Evolutionary conservation across 2,329 filamentous ascomycete genomes (phyloP).

Genomic region (Apiospora hydei): DNA sequence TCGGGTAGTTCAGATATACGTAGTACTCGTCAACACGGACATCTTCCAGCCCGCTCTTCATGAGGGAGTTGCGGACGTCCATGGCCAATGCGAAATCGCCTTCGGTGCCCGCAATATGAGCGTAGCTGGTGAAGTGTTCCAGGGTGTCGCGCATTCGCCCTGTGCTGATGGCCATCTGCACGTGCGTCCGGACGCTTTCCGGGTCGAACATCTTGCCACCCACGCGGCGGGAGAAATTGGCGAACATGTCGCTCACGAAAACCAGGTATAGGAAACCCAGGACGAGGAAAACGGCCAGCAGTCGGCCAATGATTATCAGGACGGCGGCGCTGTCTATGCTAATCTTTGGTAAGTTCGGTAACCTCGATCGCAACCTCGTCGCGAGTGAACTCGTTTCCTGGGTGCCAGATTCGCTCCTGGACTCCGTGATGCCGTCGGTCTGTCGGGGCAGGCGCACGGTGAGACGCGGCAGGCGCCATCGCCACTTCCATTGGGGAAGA

Average conservation of each 20-base stretch:
- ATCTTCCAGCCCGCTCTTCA: slow-evolving; percentile 74
- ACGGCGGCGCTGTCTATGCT: slow-evolving; percentile 53
- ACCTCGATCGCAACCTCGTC: slow-evolving; percentile 34
- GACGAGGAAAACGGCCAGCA: slow-evolving; percentile 79
- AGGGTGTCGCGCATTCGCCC: slow-evolving; percentile 75
- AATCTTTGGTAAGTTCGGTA: slow-evolving; percentile 44
- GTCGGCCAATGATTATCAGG: slow-evolving; percentile 72
- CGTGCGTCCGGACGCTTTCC: slow-evolving; percentile 78
- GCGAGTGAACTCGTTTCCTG: slow-evolving; percentile 29
- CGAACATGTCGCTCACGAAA: slow-evolving; percentile 85
- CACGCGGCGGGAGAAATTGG: slow-evolving; percentile 67
- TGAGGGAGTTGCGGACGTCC: slow-evolving; percentile 83
- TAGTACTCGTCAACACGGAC: slow-evolving; percentile 80
- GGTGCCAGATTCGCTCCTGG: slow-evolving; percentile 31
- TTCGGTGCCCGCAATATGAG: slow-evolving; percentile 93
- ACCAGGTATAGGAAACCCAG: slow-evolving; percentile 82
- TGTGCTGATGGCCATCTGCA: slow-evolving; percentile 76
- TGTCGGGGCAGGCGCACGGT: slow-evolving; percentile 56
- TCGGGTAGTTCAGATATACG: slow-evolving; percentile 94
- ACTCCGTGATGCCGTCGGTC: slow-evolving; percentile 37
- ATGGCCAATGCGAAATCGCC: slow-evolving; percentile 87
- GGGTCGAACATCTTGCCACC: slow-evolving; percentile 80
- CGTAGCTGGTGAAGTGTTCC: slow-evolving; percentile 79
- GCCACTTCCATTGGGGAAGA: slow-evolving; percentile 63
- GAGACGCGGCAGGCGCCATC: slow-evolving; percentile 57